phyloP scores from a whole-genome alignment of 352 stramenopile species.

The Lagenidium giganteum region DNA sequence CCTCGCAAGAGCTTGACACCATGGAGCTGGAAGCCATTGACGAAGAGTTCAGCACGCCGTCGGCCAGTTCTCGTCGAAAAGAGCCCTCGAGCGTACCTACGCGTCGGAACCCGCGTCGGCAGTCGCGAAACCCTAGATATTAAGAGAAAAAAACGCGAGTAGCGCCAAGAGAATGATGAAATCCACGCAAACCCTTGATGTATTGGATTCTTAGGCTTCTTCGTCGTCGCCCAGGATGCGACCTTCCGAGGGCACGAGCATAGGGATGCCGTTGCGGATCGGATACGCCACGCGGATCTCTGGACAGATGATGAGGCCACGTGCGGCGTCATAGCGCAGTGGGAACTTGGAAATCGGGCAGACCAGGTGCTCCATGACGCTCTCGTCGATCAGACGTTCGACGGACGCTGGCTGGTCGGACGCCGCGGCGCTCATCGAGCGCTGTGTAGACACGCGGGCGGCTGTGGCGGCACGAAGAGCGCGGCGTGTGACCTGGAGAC shows the following conservation, averaged over 20 bases:
- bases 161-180: slow-evolving; percentile 2
- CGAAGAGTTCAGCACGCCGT: slow-evolving; percentile 77
- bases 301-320: slow-evolving; percentile 66
- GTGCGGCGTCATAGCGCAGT: slow-evolving; percentile 58
- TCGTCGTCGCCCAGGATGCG: slow-evolving; percentile 54
- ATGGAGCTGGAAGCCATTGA: slow-evolving; percentile 80
- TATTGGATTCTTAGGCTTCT: slow-evolving; percentile 12
- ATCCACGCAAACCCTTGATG: background rate
- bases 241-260: slow-evolving; percentile 73
- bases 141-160: slow-evolving; percentile 22
- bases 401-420: slow-evolving; percentile 3
- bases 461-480: no score
- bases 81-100: slow-evolving; percentile 55
- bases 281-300: slow-evolving; percentile 84
- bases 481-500: no score
- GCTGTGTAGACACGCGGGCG: background rate
- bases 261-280: slow-evolving; percentile 63
- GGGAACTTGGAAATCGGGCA: slow-evolving; percentile 84
- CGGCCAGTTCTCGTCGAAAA: slow-evolving; percentile 47
- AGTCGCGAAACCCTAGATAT: slow-evolving; percentile 60
- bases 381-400: slow-evolving; percentile 46
- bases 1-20: slow-evolving; percentile 54
- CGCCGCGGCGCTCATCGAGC: background rate
- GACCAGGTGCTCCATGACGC: slow-evolving; percentile 72
- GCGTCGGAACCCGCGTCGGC: slow-evolving; percentile 71